These are phyloP conservation scores for Pseudogymnoascus sp. DNA, from an alignment of 2,329 filamentous ascomycete genomes.

Conservation along the genomic window DNA sequence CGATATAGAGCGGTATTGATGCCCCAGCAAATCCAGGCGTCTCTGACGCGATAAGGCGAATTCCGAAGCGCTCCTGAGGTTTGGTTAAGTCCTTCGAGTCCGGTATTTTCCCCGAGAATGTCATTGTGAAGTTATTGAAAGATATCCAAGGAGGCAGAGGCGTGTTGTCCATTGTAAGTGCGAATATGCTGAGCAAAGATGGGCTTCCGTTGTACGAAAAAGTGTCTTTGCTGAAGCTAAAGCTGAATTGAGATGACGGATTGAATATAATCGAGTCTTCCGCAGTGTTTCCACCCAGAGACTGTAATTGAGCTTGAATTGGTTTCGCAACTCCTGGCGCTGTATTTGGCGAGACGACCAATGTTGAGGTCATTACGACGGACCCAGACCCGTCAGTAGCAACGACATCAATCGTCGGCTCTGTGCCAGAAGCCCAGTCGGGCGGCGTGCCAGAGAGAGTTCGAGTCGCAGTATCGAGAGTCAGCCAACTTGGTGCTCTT, in stretches of 20 bases:
- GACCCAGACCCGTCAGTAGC: constrained; percentile 61
- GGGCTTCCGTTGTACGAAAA: constrained; percentile 45
- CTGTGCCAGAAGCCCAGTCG: constrained; percentile 45
- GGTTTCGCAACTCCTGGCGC: constrained; percentile 48
- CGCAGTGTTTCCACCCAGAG: constrained; percentile 50
- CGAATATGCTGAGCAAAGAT: constrained; percentile 60
- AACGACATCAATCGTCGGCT: constrained; percentile 55
- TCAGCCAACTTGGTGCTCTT: constrained; percentile 64
- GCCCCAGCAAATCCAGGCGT: constrained; percentile 67
- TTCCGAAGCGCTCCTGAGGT: constrained; percentile 61
- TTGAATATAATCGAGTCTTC: constrained; percentile 51
- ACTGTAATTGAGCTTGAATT: constrained; percentile 47
- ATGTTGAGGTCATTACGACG: constrained; percentile 54
- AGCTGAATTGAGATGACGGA: constrained; percentile 44
- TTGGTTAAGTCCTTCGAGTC: constrained; percentile 52
- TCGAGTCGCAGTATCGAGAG: constrained; percentile 55
- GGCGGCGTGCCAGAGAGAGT: constrained; percentile 64
- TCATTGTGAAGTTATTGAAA: constrained; percentile 57
- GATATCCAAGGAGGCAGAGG: constrained; percentile 76
- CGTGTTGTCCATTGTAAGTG: constrained; percentile 66
- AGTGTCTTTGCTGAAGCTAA: constrained; percentile 47
- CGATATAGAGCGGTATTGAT: constrained; percentile 58
- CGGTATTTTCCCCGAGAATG: constrained; percentile 65
- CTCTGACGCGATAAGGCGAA: constrained; percentile 71
- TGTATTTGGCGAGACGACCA: constrained; percentile 57